phyloP scores from a whole-genome alignment of 352 stramenopile species.

The Thalassiosira allenii region DNA sequence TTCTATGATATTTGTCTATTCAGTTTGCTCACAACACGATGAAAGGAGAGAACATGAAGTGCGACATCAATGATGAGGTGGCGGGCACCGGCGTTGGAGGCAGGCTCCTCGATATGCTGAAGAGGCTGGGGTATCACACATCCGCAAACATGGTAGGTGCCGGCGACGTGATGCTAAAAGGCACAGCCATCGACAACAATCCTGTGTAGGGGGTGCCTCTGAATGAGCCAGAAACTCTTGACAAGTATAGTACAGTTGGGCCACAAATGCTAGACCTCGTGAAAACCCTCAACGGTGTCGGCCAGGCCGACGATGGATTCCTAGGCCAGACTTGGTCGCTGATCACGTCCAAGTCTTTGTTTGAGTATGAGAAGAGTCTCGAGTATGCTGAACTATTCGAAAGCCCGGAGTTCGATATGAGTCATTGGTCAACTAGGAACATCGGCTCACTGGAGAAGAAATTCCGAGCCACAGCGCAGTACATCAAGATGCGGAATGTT shows the following conservation, averaged over 20 bases:
- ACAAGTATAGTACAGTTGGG: constrained; percentile 30
- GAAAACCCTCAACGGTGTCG: constrained; percentile 69
- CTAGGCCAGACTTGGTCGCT: constrained; percentile 30
- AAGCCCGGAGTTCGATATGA: constrained; percentile 10
- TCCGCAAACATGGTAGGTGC: constrained; percentile 17
- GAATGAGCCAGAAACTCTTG: constrained; percentile 9
- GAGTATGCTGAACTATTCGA: no score
- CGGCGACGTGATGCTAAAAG: constrained; percentile 1
- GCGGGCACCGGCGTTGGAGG: constrained; percentile 24
- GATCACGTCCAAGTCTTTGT: constrained; percentile 22
- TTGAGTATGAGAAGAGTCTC: constrained; percentile 35
- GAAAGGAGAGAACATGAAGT: background rate
- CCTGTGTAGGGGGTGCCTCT: background rate
- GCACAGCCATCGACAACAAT: background rate
- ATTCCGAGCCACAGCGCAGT: constrained; percentile 53
- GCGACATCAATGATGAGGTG: background rate
- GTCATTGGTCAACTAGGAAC: constrained; percentile 1
- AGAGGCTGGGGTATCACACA: constrained; percentile 19
- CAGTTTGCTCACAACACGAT: constrained; percentile 70
- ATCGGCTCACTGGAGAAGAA: constrained; percentile 1
- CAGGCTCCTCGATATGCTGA: constrained; percentile 32
- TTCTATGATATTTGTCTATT: no score
- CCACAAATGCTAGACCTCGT: constrained; percentile 71
- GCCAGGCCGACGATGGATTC: constrained; percentile 54
- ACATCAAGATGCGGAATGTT: constrained; percentile 65